Conservation (phyloP, 2,329 filamentous ascomycete species). For the Fusarium graminum region DNA sequence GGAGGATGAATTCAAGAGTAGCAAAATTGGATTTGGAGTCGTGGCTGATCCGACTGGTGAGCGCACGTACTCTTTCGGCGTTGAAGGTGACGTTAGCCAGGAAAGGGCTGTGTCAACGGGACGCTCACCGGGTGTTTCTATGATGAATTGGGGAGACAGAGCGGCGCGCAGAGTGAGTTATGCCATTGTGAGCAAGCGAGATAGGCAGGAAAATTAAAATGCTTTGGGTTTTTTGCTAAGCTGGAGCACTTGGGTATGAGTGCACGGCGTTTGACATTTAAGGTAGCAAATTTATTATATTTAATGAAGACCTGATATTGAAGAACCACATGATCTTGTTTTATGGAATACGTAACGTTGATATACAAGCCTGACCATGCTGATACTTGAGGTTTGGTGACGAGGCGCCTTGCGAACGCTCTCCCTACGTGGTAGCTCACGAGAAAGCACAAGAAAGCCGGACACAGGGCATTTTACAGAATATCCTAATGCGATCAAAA, state of each 20-base stretch:
- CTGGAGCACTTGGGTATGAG: constrained; percentile 8
- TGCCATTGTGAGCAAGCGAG: constrained; percentile 35
- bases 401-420: too few species aligned
- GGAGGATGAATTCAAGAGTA: constrained; percentile 32
- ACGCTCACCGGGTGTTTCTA: constrained; percentile 41
- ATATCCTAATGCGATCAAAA: too few species aligned
- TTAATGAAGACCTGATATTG: constrained; percentile 25
- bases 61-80: constrained; percentile 43
- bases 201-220: constrained; percentile 19
- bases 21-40: constrained; percentile 45
- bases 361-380: neutral
- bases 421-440: too few species aligned
- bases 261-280: constrained; percentile 32
- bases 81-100: constrained; percentile 47
- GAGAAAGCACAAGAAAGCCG: too few species aligned
- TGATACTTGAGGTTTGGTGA: neutral
- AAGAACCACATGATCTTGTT: neutral
- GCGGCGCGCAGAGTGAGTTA: constrained; percentile 42
- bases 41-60: constrained; percentile 42
- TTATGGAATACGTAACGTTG: neutral
- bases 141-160: constrained; percentile 44
- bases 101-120: constrained; percentile 39
- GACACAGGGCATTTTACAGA: too few species aligned
- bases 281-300: constrained; percentile 2
- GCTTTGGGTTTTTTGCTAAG: neutral